Conservation (phyloP, 805 yeast genomes). For the Vanderwaltozyma tropicalis region DNA sequence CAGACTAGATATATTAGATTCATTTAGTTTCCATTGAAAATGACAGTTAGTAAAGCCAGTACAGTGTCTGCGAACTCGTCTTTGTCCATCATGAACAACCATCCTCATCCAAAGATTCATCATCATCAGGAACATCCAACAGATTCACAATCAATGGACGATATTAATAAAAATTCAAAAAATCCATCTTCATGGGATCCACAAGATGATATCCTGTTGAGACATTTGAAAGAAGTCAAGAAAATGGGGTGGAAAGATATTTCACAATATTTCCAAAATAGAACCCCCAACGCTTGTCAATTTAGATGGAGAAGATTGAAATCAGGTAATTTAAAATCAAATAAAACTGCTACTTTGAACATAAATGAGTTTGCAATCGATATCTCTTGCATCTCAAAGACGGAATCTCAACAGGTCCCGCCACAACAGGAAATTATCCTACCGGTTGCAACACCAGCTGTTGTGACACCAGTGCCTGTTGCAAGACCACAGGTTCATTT, state of each 20-base stretch:
- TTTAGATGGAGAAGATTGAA: constrained; percentile 75
- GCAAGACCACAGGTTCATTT: no score
- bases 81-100: constrained; percentile 12
- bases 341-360: constrained; percentile 16
- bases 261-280: constrained; percentile 61
- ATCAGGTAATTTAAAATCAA: constrained; percentile 32
- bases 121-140: no score
- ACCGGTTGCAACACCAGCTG: no score
- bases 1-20: background rate
- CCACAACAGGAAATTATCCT: no score
- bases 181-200: constrained; percentile 67
- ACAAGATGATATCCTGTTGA: constrained; percentile 57
- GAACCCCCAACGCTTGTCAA: constrained; percentile 86
- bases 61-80: constrained; percentile 8
- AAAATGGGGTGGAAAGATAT: constrained; percentile 87
- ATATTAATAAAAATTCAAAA: constrained; percentile 6
- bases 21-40: no score
- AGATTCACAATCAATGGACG: background rate
- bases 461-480: no score
- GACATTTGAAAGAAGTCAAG: constrained; percentile 72
- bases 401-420: no score
- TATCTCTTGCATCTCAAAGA: constrained; percentile 10
- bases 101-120: constrained; percentile 18
- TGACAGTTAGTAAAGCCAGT: no score
- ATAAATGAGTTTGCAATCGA: constrained; percentile 7